These are phyloP conservation scores for Pichia kluyveri DNA, from an alignment of 805 yeast genomes.

Conservation along the genomic window DNA sequence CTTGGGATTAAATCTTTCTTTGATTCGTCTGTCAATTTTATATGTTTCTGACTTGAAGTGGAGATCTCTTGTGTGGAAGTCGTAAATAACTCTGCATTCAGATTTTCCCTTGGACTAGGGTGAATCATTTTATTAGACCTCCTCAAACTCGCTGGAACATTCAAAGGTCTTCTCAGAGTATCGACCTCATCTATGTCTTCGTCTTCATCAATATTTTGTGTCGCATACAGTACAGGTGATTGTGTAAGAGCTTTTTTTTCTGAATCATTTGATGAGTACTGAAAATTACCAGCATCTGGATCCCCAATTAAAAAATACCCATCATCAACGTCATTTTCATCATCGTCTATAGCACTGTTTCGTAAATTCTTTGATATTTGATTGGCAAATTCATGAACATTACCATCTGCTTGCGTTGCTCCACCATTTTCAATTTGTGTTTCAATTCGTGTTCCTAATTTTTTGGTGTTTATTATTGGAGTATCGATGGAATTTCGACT, in stretches of 20 bases:
- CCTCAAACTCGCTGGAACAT: background rate
- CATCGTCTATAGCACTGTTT: background rate
- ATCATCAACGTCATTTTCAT: constrained; percentile 1
- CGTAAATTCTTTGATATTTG: constrained; percentile 9
- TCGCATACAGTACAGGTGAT: background rate
- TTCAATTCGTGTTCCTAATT: background rate
- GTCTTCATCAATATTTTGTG: background rate
- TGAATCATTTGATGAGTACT: no score
- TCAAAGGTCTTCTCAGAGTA: background rate
- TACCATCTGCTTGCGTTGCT: constrained; percentile 16
- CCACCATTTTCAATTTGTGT: background rate
- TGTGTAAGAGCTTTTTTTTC: background rate
- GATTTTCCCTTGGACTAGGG: background rate
- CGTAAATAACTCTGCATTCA: background rate
- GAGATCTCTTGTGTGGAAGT: constrained; percentile 2
- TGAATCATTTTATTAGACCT: background rate
- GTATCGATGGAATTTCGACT: background rate
- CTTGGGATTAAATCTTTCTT: no score
- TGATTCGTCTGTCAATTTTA: background rate
- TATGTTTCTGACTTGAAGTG: background rate
- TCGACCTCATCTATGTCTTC: background rate
- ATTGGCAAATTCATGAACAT: constrained; percentile 15
- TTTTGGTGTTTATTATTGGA: background rate
- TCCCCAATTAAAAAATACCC: background rate
- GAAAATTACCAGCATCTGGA: background rate